Evolutionary conservation across 2,329 filamentous ascomycete genomes (phyloP), one percentile per base, ranked within the genome.

Genomic region (Ophiocordyceps camponoti-leonardi): DNA sequence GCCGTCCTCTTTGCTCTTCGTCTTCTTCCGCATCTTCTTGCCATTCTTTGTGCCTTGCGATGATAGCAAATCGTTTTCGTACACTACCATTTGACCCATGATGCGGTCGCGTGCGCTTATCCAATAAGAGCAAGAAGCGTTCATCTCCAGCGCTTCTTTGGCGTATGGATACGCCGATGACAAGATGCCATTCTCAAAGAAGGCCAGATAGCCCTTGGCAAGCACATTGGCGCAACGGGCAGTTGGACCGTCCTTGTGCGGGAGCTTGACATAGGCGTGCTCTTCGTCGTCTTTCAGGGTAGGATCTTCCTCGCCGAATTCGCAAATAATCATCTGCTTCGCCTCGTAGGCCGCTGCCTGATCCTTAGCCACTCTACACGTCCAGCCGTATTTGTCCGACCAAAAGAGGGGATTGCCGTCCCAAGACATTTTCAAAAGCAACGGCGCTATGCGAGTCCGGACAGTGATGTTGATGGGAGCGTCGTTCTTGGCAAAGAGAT

Each of bases 51-150:
- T 22, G 26, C 37, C 42, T 18, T 31, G 8, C 18, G 44, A 20
- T 6, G 35, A 16, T 28, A 46, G 50, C 18, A 68, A 49, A 50
- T 93, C 79, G 31, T 79, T 69, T 48, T 87, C 72, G 58, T 94
- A 95, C 1, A 98, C 83, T 2, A 94, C 88, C 72, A 96, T 85
- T 57, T 98, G 92, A n/a, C 81, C 84, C 72, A 69, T 90, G 62
- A 98, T 98, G 44, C 92, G 73, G 57, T 94, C 86, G 49, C 92
- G 76, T 16, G 92, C 88, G 56, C 86, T 94, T 54, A 98, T 96
- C 92, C 93, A 98, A 63, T 98, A 98, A 1, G 90, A 96, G 59
- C 93, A 98, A 0, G 87, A 94, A 0, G 92, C 87, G 54, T 98
- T 98, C 92, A 98, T 98, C 54, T 96, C 84, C 41, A 98, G 67